Evolutionary conservation across 73 alveolate genomes (phyloP).

Genomic region (Paramecium pentaurelia): DNA sequence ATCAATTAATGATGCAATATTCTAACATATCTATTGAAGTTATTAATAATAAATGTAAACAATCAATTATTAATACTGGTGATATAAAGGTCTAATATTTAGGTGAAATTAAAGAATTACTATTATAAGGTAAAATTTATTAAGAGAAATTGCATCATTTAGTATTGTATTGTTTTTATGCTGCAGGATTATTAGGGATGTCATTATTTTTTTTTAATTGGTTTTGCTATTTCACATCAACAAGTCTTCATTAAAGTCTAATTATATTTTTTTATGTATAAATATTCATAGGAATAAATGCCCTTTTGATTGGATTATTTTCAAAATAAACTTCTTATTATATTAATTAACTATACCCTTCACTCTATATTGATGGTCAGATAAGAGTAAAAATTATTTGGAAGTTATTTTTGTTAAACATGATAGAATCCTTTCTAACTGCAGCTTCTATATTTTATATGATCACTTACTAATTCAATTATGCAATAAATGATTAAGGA

Average conservation of each 20-base stretch:
- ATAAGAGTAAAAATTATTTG: neutral
- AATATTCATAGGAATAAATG: neutral
- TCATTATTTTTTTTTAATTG: conserved; percentile 54
- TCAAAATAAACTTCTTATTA: neutral
- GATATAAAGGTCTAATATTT: conserved; percentile 1
- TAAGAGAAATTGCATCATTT: neutral
- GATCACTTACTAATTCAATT: neutral
- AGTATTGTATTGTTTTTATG: conserved; percentile 7
- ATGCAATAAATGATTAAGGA: neutral
- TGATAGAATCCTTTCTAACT: conserved; percentile 18
- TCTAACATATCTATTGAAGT: conserved; percentile 51
- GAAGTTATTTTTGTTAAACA: neutral
- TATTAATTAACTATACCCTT: conserved; percentile 15
- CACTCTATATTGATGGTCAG: conserved; percentile 51
- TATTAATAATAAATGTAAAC: neutral
- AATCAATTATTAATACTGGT: conserved; percentile 20
- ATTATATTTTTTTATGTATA: neutral
- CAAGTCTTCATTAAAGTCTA: neutral
- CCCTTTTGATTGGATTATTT: neutral
- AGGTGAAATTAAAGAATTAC: neutral
- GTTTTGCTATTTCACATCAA: conserved; percentile 56
- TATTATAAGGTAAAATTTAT: conserved; percentile 22
- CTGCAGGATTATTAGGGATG: conserved; percentile 25
- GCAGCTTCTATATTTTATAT: conserved; percentile 18
- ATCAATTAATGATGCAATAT: conserved; percentile 48